Base-by-base conservation (phyloP, 495 filamentous ascomycete species). In the Talaromyces borbonicus region DNA sequence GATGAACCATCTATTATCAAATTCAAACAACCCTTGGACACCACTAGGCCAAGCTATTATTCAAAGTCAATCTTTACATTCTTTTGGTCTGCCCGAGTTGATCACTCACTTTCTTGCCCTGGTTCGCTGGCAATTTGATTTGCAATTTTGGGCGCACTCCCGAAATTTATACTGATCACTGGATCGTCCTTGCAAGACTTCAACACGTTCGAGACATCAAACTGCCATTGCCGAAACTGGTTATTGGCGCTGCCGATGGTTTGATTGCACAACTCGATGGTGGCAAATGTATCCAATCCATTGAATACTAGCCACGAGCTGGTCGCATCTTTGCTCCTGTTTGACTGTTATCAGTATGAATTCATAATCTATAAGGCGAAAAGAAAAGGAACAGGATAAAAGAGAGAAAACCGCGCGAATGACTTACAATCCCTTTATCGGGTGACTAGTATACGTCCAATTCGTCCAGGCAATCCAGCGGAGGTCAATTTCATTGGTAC, bases 171-270 rank as follows among this genome's bases (percentile, higher is more conserved):
- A 39, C 60, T 72, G 48, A 73, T 52, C 12, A 51, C 53, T 3
- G 73, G 65, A 18, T 58, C 52, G 0, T 45, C 52, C 4, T 61
- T 55, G 61, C 78, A 84, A 1, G 51, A 51, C 6, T 43, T 50
- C 12, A 83, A 46, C 7, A 71, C 60, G 18, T 67, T 53, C 1
- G 80, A 76, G 4, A 85, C 67, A 35, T 86, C 72, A 49, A 84
- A 85, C n/a, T 71, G 67, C 52, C 79, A 86, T 50, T 85, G 80
- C 4, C 80, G 75, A 50, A 85, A 86, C 56, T 86, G 81, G 49
- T 84, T 86, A 54, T 83, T 72, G 0, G 81, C 83, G 2, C 69
- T 68, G 3, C 73, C 82, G n/a, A 86, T 68, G 39, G 66, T 54
- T 27, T 78, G 56, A 0, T 69, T 74, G 56, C 82, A 86, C 30